Conservation (phyloP, 305 asterid species). For the Rubia occidens region DNA sequence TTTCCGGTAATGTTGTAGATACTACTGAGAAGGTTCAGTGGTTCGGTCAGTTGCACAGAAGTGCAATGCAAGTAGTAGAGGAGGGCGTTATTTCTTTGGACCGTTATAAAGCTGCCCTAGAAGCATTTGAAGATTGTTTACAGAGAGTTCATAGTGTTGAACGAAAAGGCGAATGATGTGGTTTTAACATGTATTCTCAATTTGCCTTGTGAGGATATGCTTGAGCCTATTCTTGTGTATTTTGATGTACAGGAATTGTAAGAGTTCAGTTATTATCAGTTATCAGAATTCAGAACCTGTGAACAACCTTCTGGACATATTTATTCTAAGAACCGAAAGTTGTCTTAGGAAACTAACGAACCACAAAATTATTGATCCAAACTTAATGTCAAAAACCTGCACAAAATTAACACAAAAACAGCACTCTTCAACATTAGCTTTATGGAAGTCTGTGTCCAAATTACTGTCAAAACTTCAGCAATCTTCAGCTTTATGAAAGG, state of each 20-base stretch:
- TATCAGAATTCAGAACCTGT: no score
- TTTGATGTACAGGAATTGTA: conserved; percentile 3
- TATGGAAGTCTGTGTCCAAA: no score
- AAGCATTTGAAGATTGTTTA: conserved; percentile 51
- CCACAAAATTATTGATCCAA: not conserved
- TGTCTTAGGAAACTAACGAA: not conserved
- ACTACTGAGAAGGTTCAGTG: conserved; percentile 29
- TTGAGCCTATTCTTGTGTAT: not conserved
- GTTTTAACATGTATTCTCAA: not conserved
- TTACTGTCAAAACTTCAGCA: no score
- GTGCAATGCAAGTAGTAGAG: conserved; percentile 74
- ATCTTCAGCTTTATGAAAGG: no score
- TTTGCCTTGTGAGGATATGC: not conserved
- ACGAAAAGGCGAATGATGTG: conserved; percentile 21
- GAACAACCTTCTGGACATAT: no score
- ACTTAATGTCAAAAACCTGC: not conserved
- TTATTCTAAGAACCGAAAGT: not conserved
- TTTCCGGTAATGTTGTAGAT: conserved; percentile 19
- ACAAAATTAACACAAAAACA: not conserved
- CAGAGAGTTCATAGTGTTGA: conserved; percentile 44
- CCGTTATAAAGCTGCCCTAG: conserved; percentile 56
- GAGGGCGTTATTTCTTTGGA: conserved; percentile 61
- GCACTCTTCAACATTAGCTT: not conserved
- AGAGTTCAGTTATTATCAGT: not conserved
- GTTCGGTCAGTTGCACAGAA: conserved; percentile 47